Evolutionary conservation across 2,329 filamentous ascomycete species (phyloP), one percentile per base, ranked within the genome.

Genomic region (Cladosporium sp.): DNA sequence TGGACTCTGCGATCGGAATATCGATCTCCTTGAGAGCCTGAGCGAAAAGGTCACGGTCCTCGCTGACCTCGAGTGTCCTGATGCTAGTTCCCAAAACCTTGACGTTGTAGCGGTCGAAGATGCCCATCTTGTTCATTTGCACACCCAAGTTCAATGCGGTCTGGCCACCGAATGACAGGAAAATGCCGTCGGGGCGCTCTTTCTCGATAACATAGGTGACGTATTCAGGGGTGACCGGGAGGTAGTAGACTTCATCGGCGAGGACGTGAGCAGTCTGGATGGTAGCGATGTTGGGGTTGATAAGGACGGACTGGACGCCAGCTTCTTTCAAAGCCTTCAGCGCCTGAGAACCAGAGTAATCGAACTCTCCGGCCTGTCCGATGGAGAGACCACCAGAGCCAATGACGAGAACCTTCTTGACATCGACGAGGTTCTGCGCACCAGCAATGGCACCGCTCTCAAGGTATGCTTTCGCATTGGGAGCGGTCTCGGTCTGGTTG

Each of bases 261-360:
- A 98, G 90, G 75, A 90, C 89, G 85, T 98, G 94, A 79, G 96
- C 93, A 73, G 94, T 98, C 82, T 98, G 94, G 76, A 98, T 98
- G 66, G 95, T 98, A 67, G 94, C 94, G 78, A 98, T 98, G 79
- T 98, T 98, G 74, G 94, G 94, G 82, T 98, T 98, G 79, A 98
- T 93, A 70, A 98, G 88, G 64, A 98, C 91, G 11, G 94, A 97
- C 71, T 89, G 82, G 67, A 98, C 91, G 67, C 92, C 92, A 69
- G 93, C 94, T 82, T 98, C 94, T 81, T 97, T 98, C 68, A 99
- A 85, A 46, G 95, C 95, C 82, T 98, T 98, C 69, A 99, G 85
- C 63, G 95, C 95, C 84, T 98, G 95, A 6, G 94, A 93, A 70
- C 95, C 94, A 79, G 95, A 98, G 81, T 98, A 98, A 82, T 98